These are phyloP conservation scores for Chytridium lagenaria DNA, from an alignment of 371 early-diverging fungal genomes.

Conservation along the genomic window DNA sequence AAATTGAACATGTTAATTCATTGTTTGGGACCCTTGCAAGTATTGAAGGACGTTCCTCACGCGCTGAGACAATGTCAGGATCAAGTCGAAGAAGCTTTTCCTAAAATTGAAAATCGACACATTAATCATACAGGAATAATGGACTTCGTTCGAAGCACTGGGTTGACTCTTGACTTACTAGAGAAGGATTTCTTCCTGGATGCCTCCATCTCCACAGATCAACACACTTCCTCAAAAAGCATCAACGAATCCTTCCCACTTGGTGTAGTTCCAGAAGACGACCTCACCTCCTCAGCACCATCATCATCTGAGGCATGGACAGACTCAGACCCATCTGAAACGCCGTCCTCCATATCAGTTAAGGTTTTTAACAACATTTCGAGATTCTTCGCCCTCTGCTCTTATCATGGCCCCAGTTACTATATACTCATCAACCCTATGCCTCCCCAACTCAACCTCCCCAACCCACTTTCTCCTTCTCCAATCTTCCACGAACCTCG, in stretches of 20 bases:
- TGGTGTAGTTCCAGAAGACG: neutral
- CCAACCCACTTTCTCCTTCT: neutral
- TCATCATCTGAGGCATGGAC: too few relatives aligned
- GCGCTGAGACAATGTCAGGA: too few relatives aligned
- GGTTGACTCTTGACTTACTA: too few relatives aligned
- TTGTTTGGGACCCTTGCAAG: neutral
- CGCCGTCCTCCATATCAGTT: too few relatives aligned
- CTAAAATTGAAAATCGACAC: too few relatives aligned
- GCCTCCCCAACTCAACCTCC: neutral
- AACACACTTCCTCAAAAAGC: slow-evolving; percentile 30
- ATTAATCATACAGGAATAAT: too few relatives aligned
- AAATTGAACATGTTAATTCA: neutral
- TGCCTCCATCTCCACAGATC: slow-evolving; percentile 37
- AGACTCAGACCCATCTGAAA: too few relatives aligned
- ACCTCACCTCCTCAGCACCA: slow-evolving; percentile 19
- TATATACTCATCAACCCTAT: neutral
- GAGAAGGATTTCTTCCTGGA: slow-evolving; percentile 21
- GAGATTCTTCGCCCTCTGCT: too few relatives aligned
- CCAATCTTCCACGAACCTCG: slow-evolving; percentile 51
- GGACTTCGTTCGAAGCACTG: too few relatives aligned
- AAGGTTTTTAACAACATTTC: too few relatives aligned
- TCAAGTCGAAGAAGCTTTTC: too few relatives aligned
- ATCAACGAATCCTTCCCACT: neutral
- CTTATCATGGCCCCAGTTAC: slow-evolving; percentile 6
- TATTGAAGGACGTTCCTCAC: slow-evolving; percentile 21